Conservation (phyloP, 176 grass and related monocot species). For the Phyllostachys edulis region DNA sequence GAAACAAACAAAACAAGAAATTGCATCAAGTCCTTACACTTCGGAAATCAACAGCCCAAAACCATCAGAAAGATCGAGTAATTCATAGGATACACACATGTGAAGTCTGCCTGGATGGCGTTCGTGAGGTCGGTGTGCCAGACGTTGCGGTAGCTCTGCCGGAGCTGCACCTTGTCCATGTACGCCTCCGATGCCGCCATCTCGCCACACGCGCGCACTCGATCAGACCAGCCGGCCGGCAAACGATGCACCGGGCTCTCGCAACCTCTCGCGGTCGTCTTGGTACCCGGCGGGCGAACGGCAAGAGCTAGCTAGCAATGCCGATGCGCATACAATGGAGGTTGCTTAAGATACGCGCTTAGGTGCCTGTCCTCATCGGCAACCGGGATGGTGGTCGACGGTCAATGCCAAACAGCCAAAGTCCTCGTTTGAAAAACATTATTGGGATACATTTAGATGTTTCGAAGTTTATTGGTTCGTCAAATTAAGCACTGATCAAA, state of each 20-base stretch:
- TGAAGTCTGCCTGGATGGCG: conserved; percentile 64
- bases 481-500: neutral
- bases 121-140: conserved; percentile 89
- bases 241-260: neutral
- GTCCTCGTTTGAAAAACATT: neutral
- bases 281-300: neutral
- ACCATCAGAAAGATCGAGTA: neutral
- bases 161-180: conserved; percentile 79
- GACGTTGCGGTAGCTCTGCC: conserved; percentile 86
- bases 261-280: neutral
- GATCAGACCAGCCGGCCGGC: neutral
- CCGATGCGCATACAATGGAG: neutral
- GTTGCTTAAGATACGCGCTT: neutral
- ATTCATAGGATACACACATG: conserved; percentile 35
- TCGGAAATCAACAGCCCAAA: neutral
- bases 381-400: neutral
- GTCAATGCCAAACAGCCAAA: neutral
- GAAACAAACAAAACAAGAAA: neutral
- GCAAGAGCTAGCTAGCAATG: neutral
- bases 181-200: conserved; percentile 57
- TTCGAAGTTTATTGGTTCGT: neutral
- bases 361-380: neutral
- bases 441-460: neutral
- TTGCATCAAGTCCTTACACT: neutral
- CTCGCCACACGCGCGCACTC: neutral